These are phyloP conservation scores for Petrea volubilis DNA, from an alignment of 257 asterid genomes.

Conservation along the genomic window DNA sequence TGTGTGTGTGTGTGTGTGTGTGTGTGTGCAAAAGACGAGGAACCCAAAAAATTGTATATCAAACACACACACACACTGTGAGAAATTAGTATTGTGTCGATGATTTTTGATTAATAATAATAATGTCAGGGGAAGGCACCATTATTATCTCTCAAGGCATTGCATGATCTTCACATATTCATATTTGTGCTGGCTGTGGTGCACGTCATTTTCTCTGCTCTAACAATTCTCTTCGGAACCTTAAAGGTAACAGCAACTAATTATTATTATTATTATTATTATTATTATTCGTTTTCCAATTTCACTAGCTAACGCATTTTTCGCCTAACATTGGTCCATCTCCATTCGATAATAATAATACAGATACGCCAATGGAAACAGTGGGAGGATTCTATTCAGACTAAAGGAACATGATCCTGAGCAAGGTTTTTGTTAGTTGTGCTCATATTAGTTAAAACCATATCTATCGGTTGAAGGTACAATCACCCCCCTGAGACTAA, in stretches of 20 bases:
- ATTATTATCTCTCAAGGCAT: slow-evolving; percentile 52
- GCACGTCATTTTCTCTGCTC: slow-evolving; percentile 66
- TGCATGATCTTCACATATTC: slow-evolving; percentile 78
- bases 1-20: too few species aligned
- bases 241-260: slow-evolving; percentile 42
- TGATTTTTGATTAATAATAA: not conserved
- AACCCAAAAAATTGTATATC: too few species aligned
- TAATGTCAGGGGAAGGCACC: slow-evolving; percentile 60
- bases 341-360: too few species aligned
- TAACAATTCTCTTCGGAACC: slow-evolving; percentile 63
- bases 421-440: too few species aligned
- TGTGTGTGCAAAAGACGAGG: too few species aligned
- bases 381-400: slow-evolving; percentile 51
- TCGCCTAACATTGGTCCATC: not conserved
- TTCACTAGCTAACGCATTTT: too few species aligned
- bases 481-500: too few species aligned
- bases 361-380: slow-evolving; percentile 51
- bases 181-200: slow-evolving; percentile 66
- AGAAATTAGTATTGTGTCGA: too few species aligned
- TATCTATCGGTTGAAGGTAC: too few species aligned
- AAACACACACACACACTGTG: too few species aligned
- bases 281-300: not conserved
- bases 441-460: too few species aligned
- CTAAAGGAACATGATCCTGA: slow-evolving; percentile 37
- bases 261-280: not conserved